These are phyloP conservation scores for Colletotrichum trifolii DNA, from an alignment of 2,329 filamentous ascomycete genomes.

Conservation along the genomic window DNA sequence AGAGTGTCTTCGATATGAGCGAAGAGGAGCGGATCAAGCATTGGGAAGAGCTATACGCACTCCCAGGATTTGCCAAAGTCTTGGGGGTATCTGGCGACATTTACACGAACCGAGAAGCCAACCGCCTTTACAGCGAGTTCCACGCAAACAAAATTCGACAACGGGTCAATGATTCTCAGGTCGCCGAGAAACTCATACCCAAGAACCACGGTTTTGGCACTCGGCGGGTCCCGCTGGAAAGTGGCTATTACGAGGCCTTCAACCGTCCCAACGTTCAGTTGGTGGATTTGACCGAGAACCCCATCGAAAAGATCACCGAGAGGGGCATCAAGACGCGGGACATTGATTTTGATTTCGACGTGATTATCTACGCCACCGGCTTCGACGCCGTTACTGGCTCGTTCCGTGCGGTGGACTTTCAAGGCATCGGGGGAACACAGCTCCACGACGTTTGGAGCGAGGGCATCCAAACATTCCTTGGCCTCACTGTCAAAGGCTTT, in stretches of 20 bases:
- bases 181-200: constrained; percentile 63
- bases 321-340: constrained; percentile 58
- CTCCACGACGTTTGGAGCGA: constrained; percentile 47
- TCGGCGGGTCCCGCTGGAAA: constrained; percentile 66
- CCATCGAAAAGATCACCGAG: constrained; percentile 57
- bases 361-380: constrained; percentile 37
- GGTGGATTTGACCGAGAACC: constrained; percentile 67
- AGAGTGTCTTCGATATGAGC: constrained; percentile 44
- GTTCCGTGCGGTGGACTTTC: constrained; percentile 48
- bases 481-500: constrained; percentile 53
- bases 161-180: constrained; percentile 60
- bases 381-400: constrained; percentile 39
- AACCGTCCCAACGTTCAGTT: constrained; percentile 68
- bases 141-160: constrained; percentile 55
- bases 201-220: constrained; percentile 51
- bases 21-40: constrained; percentile 49
- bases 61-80: constrained; percentile 52
- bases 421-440: constrained; percentile 41
- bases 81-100: constrained; percentile 42
- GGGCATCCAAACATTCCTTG: constrained; percentile 52
- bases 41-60: constrained; percentile 52
- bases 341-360: constrained; percentile 60
- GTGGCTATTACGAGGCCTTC: constrained; percentile 68
- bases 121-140: constrained; percentile 38
- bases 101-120: constrained; percentile 53